Evolutionary conservation across 83 land plant genomes (phyloP), one percentile per base, ranked within the genome.

Genomic region (Thuja plicata): DNA sequence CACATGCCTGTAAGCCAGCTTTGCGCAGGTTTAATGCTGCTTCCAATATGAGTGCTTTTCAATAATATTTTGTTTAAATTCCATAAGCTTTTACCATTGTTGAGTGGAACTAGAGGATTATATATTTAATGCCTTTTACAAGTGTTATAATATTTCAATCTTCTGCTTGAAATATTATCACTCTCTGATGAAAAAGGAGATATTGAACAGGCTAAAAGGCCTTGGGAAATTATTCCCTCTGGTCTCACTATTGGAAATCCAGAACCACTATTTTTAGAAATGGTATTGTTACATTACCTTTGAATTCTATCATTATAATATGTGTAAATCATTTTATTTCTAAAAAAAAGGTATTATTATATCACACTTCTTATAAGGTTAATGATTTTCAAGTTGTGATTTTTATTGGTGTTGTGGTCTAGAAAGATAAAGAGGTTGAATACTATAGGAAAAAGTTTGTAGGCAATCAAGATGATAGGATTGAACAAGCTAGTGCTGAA

Each of bases 391-490:
- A 46, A 83, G 19, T 34, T 19, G 34, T 83, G 85, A 83, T 37
- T 16, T 48, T n/a, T 27, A 30, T 48, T 83, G 48, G 30, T 45
- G 35, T 85, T 84, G 85, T 86, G 85, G 19, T 90, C 27, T 95
- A 98, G 99, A 95, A 94, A 94, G 97, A 97, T 91, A 98, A 94
- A 79, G 95, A 94, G 48, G 93, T 97, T 12, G 95, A 94, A 43
- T 62, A 38, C 11, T 97, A 91, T 89, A 89, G 98, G 38, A 54
- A 86, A 17, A 95, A 89, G 86, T 98, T 95, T 93, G 95, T 99
- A 21, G 99, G 99, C 52, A 95, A 97, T 92, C 99, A 98, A 89
- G 97, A 97, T 90, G 99, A 98, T 32, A 93, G 99, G 84, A 92
- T 90, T 84, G 94, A 74, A 43, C 89, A 92, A 87, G 96, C 92